Percentiles rank a stretch among this genome's conserved stretches.
These are phyloP conservation scores for Fusarium temperatum DNA, from an alignment of 2,329 filamentous ascomycete genomes.

Conservation along the genomic window DNA sequence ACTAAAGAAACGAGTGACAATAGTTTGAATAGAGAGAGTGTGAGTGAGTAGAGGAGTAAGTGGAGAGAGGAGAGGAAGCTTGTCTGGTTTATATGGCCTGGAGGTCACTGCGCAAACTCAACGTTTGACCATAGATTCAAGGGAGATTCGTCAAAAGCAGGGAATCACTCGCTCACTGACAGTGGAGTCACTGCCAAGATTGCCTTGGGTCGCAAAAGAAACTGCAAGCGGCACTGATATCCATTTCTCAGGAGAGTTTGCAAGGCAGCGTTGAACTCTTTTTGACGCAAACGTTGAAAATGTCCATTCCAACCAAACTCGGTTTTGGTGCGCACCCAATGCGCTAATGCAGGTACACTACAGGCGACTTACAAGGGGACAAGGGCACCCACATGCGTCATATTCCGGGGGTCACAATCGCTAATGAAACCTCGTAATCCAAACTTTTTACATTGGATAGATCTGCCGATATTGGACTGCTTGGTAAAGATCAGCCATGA, in stretches of 20 bases:
- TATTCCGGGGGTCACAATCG: slow-evolving; percentile 25
- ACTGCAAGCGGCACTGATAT: background rate
- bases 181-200: slow-evolving; percentile 10
- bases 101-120: background rate
- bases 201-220: background rate
- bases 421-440: slow-evolving; percentile 19
- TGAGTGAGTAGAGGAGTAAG: background rate
- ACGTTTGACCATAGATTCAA: background rate
- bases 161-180: background rate
- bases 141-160: background rate
- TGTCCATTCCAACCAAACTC: slow-evolving; percentile 1
- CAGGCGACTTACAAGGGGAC: background rate
- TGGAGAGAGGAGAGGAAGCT: background rate
- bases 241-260: background rate
- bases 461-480: slow-evolving; percentile 1
- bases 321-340: background rate
- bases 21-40: background rate
- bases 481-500: background rate
- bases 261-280: background rate
- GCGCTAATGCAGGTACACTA: slow-evolving; percentile 29
- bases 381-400: slow-evolving; percentile 20
- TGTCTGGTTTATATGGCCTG: slow-evolving; percentile 8
- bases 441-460: background rate
- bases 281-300: background rate
- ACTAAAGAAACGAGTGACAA: background rate